Conservation (phyloP, 768 basidiomycete species). For the Serendipita indica region DNA sequence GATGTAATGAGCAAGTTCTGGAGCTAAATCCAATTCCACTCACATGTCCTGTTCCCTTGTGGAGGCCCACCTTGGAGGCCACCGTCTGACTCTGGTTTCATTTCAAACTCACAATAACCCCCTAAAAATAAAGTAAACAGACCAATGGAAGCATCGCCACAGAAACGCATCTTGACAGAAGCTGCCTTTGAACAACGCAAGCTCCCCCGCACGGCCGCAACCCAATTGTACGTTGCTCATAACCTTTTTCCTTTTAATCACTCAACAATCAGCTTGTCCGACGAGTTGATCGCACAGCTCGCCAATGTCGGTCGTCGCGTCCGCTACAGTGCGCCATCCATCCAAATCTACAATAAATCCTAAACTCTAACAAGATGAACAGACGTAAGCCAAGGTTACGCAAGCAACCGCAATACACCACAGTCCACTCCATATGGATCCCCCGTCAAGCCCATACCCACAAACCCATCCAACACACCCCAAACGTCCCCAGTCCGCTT, state of each 20-base stretch:
- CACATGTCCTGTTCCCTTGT: no score
- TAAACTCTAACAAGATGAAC: background rate
- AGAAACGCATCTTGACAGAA: constrained; percentile 1
- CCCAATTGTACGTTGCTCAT: background rate
- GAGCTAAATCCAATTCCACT: no score
- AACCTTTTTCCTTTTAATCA: background rate
- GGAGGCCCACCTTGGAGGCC: no score
- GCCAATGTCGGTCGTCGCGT: constrained; percentile 43
- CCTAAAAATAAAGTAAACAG: no score
- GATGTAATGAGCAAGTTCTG: no score
- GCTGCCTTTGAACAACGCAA: background rate
- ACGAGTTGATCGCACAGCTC: constrained; percentile 39
- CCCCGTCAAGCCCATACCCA: background rate
- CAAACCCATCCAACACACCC: background rate
- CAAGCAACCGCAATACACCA: background rate
- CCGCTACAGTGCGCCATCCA: constrained; percentile 37
- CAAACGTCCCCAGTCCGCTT: background rate
- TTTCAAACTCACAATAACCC: no score
- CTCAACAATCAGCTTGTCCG: constrained; percentile 24
- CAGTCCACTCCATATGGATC: background rate
- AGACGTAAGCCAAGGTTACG: constrained; percentile 7
- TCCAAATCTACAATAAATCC: background rate
- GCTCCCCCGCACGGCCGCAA: background rate
- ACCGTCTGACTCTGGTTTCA: no score
- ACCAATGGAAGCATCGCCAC: constrained; percentile 1